These are phyloP conservation scores for Datisca glomerata DNA, from an alignment of 306 rosid genomes.

Conservation along the genomic window DNA sequence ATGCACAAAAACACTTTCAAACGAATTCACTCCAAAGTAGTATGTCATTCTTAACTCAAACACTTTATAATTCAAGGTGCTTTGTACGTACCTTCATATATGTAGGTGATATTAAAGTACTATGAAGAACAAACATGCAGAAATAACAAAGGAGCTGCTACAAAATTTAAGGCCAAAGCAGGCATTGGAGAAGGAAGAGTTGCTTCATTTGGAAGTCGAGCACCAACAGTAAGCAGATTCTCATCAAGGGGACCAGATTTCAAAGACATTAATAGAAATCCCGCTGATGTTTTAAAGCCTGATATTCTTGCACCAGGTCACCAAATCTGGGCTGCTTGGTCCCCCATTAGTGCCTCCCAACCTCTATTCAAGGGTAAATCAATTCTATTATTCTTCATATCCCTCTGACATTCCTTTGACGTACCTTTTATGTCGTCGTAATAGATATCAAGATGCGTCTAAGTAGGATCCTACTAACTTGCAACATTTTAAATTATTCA, in stretches of 20 bases:
- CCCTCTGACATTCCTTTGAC: not conserved
- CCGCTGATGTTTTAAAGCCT: slow-evolving; percentile 70
- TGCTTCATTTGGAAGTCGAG: slow-evolving; percentile 42
- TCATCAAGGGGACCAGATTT: slow-evolving; percentile 90
- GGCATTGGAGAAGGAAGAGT: slow-evolving; percentile 64
- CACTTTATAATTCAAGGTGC: too few relatives aligned
- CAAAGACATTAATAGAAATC: slow-evolving; percentile 25
- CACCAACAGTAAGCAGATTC: slow-evolving; percentile 63
- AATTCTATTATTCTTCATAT: not conserved
- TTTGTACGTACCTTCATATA: too few relatives aligned
- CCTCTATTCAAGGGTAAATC: slow-evolving; percentile 42
- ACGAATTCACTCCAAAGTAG: too few relatives aligned
- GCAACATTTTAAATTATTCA: not conserved
- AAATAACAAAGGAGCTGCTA: slow-evolving; percentile 28
- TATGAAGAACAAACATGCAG: slow-evolving; percentile 48
- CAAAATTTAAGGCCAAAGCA: slow-evolving; percentile 35
- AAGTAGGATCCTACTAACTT: too few relatives aligned
- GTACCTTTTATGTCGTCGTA: not conserved
- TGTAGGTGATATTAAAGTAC: slow-evolving; percentile 40
- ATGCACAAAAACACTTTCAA: too few relatives aligned
- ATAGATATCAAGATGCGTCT: not conserved
- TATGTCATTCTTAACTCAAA: too few relatives aligned
- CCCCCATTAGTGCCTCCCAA: slow-evolving; percentile 51
- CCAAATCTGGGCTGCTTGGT: slow-evolving; percentile 93
- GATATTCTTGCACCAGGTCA: slow-evolving; percentile 92